Evolutionary conservation across 2,329 filamentous ascomycete species (phyloP), one percentile per base, ranked within the genome.

Genomic region (Aureobasidium pullulans): DNA sequence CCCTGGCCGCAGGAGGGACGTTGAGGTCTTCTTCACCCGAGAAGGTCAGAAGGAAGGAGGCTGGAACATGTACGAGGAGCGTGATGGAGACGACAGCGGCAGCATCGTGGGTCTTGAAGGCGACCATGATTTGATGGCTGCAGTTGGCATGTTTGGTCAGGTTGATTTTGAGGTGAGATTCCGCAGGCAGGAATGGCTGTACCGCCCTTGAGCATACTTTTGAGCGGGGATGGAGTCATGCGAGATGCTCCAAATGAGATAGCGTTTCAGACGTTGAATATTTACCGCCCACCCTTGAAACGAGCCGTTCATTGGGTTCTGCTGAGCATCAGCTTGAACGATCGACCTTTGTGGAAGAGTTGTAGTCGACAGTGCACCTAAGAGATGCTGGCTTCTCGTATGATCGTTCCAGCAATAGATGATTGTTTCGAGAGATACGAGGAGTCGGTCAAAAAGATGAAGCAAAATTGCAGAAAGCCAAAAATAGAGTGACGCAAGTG

Each of bases 51-150:
- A 76, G 62, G 77, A 74, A 0, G 85, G 81, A 0, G 75, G 79
- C 0, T 94, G 89, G 89, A 79, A 89, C 69, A 69, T 92, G 47
- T 84, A 90, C 65, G 88, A 92, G 75, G 86, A 90, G 76, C 79
- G 82, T 57, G 89, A 93, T 70, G 73, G 76, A 3, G 75, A 81
- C 64, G 73, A 82, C 66, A 84, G 87, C 66, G 71, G 83, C 60
- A 83, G 84, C 0, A 73, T 88, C 1, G 78, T 74, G 4, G 89
- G 89, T 0, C 72, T 93, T 49, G 85, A 89, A 68, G 88, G 88
- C 0, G 80, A 82, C 53, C 82, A 87, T 65, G 49, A 56, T 32
- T 36, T 59, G 40, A 43, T 60, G 66, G 85, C 84, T 15, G 84
- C 87, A 1, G 77, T 94, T 47, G 89, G 89, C 1, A 81, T 85